A percentile compares a stretch with the other conserved stretches of the same genome.
Evolutionary conservation across 2,329 filamentous ascomycete genomes (phyloP).

Genomic region (Colletotrichum sansevieriae): DNA sequence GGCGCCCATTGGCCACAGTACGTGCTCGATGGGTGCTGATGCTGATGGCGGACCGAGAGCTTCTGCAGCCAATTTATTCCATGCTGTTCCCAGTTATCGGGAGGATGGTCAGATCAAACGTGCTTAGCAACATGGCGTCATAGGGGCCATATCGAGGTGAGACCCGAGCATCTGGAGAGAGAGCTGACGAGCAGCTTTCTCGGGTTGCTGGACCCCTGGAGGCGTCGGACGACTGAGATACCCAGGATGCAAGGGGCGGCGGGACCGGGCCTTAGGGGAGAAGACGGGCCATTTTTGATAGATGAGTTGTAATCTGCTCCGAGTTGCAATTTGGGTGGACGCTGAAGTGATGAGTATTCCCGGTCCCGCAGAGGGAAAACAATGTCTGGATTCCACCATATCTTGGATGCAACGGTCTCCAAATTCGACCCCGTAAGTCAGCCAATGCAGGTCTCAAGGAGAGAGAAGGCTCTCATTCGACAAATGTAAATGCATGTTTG

Average conservation of each 20-base stretch:
- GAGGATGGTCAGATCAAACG: constrained; percentile 39
- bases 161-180: constrained; percentile 38
- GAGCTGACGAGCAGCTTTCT: constrained; percentile 13
- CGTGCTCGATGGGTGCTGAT: constrained; percentile 37
- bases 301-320: constrained; percentile 10
- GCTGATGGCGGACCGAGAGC: constrained; percentile 38
- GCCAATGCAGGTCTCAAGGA: constrained; percentile 40
- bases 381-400: constrained; percentile 2
- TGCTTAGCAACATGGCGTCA: constrained; percentile 41
- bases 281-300: constrained; percentile 6
- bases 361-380: constrained; percentile 23
- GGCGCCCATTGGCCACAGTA: constrained; percentile 39
- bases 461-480: constrained; percentile 30
- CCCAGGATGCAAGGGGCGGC: constrained; percentile 23
- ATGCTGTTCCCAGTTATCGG: constrained; percentile 37
- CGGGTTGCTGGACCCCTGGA: constrained; percentile 24
- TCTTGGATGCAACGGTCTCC: constrained; percentile 33
- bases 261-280: constrained; percentile 7
- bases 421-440: constrained; percentile 28
- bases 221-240: constrained; percentile 30
- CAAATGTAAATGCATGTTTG: constrained; percentile 37
- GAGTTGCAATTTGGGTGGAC: background rate
- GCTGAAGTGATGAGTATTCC: constrained; percentile 2
- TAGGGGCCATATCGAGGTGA: constrained; percentile 33
- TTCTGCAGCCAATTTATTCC: constrained; percentile 36